Percentiles rank a stretch among this genome's conserved stretches.
phyloP scores from a whole-genome alignment of 2,329 filamentous ascomycete genomes.

The Teratosphaeria zuluensis region DNA sequence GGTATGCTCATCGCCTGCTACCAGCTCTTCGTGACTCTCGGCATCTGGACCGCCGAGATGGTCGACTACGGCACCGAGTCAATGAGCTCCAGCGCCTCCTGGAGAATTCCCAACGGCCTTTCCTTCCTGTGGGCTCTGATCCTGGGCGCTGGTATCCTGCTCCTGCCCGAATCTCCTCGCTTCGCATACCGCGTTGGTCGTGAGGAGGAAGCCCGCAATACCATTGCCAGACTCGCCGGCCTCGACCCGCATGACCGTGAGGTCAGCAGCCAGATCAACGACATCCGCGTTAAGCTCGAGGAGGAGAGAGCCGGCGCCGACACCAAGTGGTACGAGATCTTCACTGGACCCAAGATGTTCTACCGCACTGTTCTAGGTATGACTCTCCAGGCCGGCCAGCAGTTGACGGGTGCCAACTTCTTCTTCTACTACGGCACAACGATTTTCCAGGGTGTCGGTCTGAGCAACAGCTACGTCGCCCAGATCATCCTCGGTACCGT shows the following conservation, averaged over 20 bases:
- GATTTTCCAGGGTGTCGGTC: slow-evolving; percentile 14
- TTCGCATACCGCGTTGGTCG: slow-evolving; percentile 48
- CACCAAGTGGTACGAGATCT: slow-evolving; percentile 56
- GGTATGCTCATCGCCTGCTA: slow-evolving; percentile 55
- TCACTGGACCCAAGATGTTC: slow-evolving; percentile 56
- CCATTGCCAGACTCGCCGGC: slow-evolving; percentile 46
- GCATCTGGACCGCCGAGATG: slow-evolving; percentile 45
- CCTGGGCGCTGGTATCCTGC: slow-evolving; percentile 45
- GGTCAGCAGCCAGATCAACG: slow-evolving; percentile 43
- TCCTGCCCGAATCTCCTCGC: slow-evolving; percentile 48
- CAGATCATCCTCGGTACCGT: slow-evolving; percentile 39
- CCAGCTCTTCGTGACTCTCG: slow-evolving; percentile 60
- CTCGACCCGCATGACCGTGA: slow-evolving; percentile 45
- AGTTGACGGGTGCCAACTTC: slow-evolving; percentile 59
- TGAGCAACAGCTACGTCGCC: slow-evolving; percentile 30
- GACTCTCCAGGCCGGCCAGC: slow-evolving; percentile 54
- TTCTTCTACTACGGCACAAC: slow-evolving; percentile 38
- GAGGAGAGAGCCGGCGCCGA: slow-evolving; percentile 39
- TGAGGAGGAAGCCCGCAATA: slow-evolving; percentile 40
- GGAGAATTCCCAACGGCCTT: slow-evolving; percentile 55
- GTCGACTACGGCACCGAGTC: slow-evolving; percentile 53
- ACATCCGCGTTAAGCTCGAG: slow-evolving; percentile 48
- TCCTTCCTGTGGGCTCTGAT: slow-evolving; percentile 48
- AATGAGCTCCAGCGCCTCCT: slow-evolving; percentile 41
- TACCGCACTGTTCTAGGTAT: slow-evolving; percentile 56